Base-by-base conservation (phyloP, 1,284 basidiomycete species). In the Apiotrichum domesticum region DNA sequence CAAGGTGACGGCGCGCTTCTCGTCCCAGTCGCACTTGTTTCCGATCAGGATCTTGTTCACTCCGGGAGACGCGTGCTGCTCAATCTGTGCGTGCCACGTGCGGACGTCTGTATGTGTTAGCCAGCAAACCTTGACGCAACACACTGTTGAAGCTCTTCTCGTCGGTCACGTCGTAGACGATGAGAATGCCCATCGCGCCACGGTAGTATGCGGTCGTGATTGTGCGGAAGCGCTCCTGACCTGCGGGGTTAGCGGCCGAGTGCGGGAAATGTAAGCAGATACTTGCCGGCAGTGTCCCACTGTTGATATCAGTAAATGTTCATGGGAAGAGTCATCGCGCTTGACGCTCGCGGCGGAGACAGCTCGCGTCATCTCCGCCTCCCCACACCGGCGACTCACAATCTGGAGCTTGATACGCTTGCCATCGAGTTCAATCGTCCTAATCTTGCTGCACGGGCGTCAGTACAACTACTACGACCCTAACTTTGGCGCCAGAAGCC, bases 121-220 rank as follows among this genome's bases (percentile, higher is more conserved):
- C 11, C 15, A 7, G 14, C 15, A 13, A 13, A 15, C 8, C 35
- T 35, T 29, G 35, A 15, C 33, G 42, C n/a, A 45, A 74, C 92
- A 67, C 67, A 97, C 95, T 98, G 75, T 92, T 89, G 80, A 98
- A 99, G 34, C 91, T 96, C 69, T 90, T 87, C 77, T 97, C 92
- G 77, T 98, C 95, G 35, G 96, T 98, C 43, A 98, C 93, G 74
- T 98, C 96, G 78, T 98, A 99, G 5, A 98, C 95, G 58, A 99
- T 83, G 55, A 99, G 81, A 71, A 98, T 99, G 54, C 96, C 96
- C 95, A 98, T 98, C 14, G 96, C 96, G 46, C 96, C 96, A 67
- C 96, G 88, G 81, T 99, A 99, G 79, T 99, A 99, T n/a, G 96
- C 94, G 8, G 95, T 97, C 45, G 96, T 98, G 77, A 99, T 99